Percentiles rank a stretch among this genome's conserved stretches.
Evolutionary conservation across 2,329 filamentous ascomycete species (phyloP).

Genomic region (Endoconidiophora laricicola): DNA sequence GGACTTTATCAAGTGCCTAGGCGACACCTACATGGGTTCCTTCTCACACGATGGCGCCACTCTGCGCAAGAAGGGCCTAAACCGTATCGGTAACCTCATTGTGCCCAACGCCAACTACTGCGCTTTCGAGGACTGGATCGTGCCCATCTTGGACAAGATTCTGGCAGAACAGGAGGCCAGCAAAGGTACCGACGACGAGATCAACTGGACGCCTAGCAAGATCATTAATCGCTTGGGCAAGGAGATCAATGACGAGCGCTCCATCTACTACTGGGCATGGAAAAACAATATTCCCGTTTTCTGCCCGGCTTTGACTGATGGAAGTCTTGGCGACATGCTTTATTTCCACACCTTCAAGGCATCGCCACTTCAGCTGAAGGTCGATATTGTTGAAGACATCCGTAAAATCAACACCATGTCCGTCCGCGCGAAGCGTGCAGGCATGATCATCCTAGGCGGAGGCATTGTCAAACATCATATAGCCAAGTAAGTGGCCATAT

Average conservation of each 20-base stretch:
- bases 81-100: slow-evolving; percentile 87
- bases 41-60: slow-evolving; percentile 64
- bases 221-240: slow-evolving; percentile 78
- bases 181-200: slow-evolving; percentile 48
- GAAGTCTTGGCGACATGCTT: slow-evolving; percentile 90
- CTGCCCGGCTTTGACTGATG: slow-evolving; percentile 89
- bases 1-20: slow-evolving; percentile 96
- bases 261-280: slow-evolving; percentile 93
- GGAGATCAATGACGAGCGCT: slow-evolving; percentile 84
- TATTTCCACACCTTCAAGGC: slow-evolving; percentile 96
- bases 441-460: slow-evolving; percentile 90
- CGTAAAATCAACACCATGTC: slow-evolving; percentile 83
- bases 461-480: slow-evolving; percentile 98
- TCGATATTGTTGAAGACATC: slow-evolving; percentile 91
- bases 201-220: slow-evolving; percentile 88
- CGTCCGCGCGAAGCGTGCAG: slow-evolving; percentile 69
- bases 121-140: slow-evolving; percentile 91
- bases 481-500: slow-evolving; percentile 41
- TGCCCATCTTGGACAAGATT: slow-evolving; percentile 90
- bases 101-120: slow-evolving; percentile 95
- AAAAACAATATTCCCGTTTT: slow-evolving; percentile 96
- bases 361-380: slow-evolving; percentile 61
- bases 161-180: slow-evolving; percentile 79
- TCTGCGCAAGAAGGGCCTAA: slow-evolving; percentile 71
- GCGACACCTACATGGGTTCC: slow-evolving; percentile 77